phyloP scores from a whole-genome alignment of 2,329 filamentous ascomycete genomes.

The Huntiella decipiens region DNA sequence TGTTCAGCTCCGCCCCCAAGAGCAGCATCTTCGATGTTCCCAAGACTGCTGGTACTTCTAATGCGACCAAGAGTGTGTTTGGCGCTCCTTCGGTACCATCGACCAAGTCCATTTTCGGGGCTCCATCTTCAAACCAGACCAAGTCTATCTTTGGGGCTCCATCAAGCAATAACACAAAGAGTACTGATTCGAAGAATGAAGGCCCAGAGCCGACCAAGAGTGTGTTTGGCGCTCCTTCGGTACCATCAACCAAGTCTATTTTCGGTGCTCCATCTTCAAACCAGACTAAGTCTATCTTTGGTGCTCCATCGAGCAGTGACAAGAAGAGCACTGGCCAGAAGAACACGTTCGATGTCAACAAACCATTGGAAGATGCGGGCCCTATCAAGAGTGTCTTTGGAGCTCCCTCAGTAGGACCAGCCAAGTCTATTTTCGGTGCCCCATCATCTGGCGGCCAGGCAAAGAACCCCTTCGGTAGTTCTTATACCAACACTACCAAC shows the following conservation, averaged over 20 bases:
- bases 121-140: neutral
- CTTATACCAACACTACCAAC: neutral
- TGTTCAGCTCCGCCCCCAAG: conserved; percentile 4
- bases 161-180: neutral
- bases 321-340: neutral
- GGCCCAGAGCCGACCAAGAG: conserved; percentile 19
- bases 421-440: conserved; percentile 2
- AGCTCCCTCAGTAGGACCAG: conserved; percentile 12
- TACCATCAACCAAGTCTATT: conserved; percentile 3
- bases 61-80: conserved; percentile 18
- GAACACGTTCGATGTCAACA: too few species aligned
- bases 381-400: conserved; percentile 17
- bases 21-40: neutral
- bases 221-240: conserved; percentile 12
- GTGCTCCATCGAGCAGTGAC: neutral
- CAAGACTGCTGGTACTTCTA: neutral
- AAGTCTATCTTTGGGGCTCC: conserved; percentile 7
- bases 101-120: conserved; percentile 2
- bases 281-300: neutral
- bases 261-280: neutral
- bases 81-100: conserved; percentile 3
- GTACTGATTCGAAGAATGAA: neutral
- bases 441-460: neutral
- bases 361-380: conserved; percentile 13
- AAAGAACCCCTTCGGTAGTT: neutral